A percentile compares a stretch with the other conserved stretches of the same genome.
Evolutionary conservation across 306 rosid species (phyloP).

Genomic region (Acacia confusa): DNA sequence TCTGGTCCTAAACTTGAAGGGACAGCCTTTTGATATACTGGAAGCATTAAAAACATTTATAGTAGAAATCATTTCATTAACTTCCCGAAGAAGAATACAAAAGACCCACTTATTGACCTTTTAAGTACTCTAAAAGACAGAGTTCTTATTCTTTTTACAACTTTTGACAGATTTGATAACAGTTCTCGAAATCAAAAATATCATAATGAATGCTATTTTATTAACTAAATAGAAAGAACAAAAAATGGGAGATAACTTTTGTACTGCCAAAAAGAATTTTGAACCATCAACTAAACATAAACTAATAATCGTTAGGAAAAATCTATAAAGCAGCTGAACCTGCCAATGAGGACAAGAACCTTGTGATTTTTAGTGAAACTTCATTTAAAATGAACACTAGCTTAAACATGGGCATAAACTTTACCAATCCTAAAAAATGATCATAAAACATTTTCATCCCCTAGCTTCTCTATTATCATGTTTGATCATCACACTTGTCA

Average conservation of each 20-base stretch:
- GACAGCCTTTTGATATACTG: not conserved
- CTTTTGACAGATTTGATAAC: not conserved
- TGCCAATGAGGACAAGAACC: not conserved
- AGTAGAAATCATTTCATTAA: not conserved
- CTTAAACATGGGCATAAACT: not conserved
- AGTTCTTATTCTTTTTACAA: not conserved
- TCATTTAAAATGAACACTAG: not conserved
- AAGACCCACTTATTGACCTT: not conserved
- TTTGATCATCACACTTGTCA: slow-evolving; percentile 25
- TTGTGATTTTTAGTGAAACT: not conserved
- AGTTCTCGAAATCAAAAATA: not conserved
- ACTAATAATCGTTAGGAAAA: slow-evolving; percentile 13
- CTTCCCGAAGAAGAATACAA: not conserved
- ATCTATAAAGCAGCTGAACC: not conserved
- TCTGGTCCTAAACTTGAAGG: not conserved
- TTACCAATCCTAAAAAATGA: slow-evolving; percentile 5
- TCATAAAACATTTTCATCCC: slow-evolving; percentile 22
- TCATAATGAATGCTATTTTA: slow-evolving; percentile 4
- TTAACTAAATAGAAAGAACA: slow-evolving; percentile 2
- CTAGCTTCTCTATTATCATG: not conserved
- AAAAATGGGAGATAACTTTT: not conserved
- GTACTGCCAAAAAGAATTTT: not conserved
- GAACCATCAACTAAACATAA: not conserved
- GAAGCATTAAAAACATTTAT: not conserved
- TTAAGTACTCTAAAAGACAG: slow-evolving; percentile 9